Base-by-base conservation (phyloP, 2,329 filamentous ascomycete genomes). In the Thielaviopsis punctulata region DNA sequence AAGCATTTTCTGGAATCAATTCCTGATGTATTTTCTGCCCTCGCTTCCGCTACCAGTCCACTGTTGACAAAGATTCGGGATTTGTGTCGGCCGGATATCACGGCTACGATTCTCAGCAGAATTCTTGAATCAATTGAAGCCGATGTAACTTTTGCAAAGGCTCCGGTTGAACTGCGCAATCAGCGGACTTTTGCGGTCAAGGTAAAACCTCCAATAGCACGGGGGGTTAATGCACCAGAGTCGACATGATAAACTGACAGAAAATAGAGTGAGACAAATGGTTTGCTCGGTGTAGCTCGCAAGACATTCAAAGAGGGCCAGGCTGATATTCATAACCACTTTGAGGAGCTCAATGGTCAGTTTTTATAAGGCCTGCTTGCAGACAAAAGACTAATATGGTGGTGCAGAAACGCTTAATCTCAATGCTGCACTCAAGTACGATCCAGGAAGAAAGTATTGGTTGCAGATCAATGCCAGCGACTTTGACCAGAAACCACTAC, bases 101-200 rank as follows among this genome's bases (percentile, higher is more conserved):
- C 83, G 4, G 67, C 69, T 18, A 70, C 73, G 1, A 73, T 90
- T 2, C 69, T 81, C 45, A 67, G 73, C 2, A 66, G 84, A 1
- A 88, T 98, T 49, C 68, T 76, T 45, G 67, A 71, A 13, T 77
- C 77, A 0, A 81, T 98, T 58, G 92, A 96, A 57, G 76, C 84
- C 8, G 85, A 95, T 62, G 85, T 88, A 0, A 76, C 73, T 0
- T 93, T 84, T 58, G 83, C 86, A 54, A 85, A 75, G 46, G 79
- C 82, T 21, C 83, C 92, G 0, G 72, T 96, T 4, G 90, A 95
- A 56, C 71, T 95, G 53, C 77, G 89, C 13, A 94, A 95, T 56
- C 90, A 96, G 62, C 75, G 90, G 57, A 86, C 84, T 0, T 95
- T 93, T 67, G 90, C 90, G 21, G 82, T 96, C 27, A 92, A 84